Base-by-base conservation (phyloP, 2,329 filamentous ascomycete genomes). In the Aspergillus piperis region DNA sequence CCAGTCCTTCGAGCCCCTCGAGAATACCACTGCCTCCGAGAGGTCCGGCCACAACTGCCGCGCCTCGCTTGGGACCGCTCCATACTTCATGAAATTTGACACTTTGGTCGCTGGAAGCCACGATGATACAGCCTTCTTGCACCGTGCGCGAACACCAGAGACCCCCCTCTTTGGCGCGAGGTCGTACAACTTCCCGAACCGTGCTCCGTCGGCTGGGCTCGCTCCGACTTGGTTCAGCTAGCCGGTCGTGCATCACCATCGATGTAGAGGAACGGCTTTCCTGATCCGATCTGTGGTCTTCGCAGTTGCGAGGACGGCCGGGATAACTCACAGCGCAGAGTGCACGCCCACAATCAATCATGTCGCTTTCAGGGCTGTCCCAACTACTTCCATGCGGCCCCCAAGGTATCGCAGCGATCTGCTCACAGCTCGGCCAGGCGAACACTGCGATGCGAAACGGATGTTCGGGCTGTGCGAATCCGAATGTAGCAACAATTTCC, bases 41-140 rank as follows among this genome's bases (percentile, higher is more conserved):
- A 63, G 91, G 80, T 2, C 90, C 87, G 44, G 79, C 81, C 13
- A 82, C 81, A 54, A 80, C 74, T 21, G 80, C 75, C 19, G 82
- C 84, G 8, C 80, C 78, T 69, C 84, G 88, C 66, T 79, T 82
- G 42, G 83, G 80, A 2, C 85, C 84, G n/a, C 84, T 83, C 95
- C 93, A 98, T 10, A 99, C 87, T 78, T 98, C 93, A 75, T 98
- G 92, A 70, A 98, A 98, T 72, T 95, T 95, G 75, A 98, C 90
- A 68, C 87, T 96, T 72, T 92, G 89, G 76, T 98, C 93, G 71
- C 92, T 96, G 47, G 91, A 90, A 15, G 93, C 94, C 56, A 99
- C 90, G 17, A 97, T 90, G 66, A 99, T 88, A 72, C 92, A 96
- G 0, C 90, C 91, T 68, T 94, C 90, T 65, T 86, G 83, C 5